phyloP scores from a whole-genome alignment of 163 green algal species.

The Scenedesmus sp. region DNA sequence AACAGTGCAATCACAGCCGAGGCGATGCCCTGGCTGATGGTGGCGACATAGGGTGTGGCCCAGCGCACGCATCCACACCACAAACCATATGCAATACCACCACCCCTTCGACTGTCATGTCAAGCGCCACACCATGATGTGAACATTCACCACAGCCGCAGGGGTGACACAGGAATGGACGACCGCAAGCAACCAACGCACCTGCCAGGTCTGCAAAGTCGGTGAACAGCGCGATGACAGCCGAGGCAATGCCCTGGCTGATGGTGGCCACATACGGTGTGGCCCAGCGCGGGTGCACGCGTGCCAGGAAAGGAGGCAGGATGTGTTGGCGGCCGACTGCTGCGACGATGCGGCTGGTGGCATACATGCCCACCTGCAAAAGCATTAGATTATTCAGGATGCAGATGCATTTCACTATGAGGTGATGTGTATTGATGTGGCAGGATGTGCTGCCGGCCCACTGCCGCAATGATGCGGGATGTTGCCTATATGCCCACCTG shows the following conservation, averaged over 20 bases:
- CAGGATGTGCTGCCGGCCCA: too few relatives aligned
- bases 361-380: conserved; percentile 60
- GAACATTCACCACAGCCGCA: background rate
- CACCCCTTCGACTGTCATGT: background rate
- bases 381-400: too few relatives aligned
- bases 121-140: background rate
- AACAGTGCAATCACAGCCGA: background rate
- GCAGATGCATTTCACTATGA: too few relatives aligned
- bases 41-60: background rate
- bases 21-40: too few relatives aligned
- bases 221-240: conserved; percentile 43
- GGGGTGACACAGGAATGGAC: background rate
- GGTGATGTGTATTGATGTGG: too few relatives aligned
- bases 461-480: too few relatives aligned
- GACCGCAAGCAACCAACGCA: background rate
- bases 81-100: background rate
- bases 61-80: background rate
- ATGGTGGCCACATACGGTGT: conserved; percentile 62
- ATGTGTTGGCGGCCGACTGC: conserved; percentile 56
- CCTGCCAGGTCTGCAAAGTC: background rate
- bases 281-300: conserved; percentile 35
- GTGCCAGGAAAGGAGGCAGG: conserved; percentile 60
- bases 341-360: conserved; percentile 55
- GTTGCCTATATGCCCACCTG: conserved; percentile 1
- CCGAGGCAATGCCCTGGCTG: conserved; percentile 5